phyloP scores from a whole-genome alignment of 2,329 filamentous ascomycete genomes.

The Verticillium isaacii region DNA sequence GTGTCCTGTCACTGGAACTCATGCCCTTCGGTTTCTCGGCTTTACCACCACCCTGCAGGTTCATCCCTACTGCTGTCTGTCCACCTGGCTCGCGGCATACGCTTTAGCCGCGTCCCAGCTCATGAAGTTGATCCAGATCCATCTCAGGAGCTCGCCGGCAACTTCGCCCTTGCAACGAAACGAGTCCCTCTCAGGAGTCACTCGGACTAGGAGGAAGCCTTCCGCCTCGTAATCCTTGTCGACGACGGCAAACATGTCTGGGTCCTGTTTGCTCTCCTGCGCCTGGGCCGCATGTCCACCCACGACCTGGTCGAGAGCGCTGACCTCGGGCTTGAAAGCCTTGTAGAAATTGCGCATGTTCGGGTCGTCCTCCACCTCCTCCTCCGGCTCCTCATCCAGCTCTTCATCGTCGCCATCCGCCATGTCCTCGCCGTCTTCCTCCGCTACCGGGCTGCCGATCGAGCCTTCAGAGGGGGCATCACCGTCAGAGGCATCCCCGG shows the following conservation, averaged over 20 bases:
- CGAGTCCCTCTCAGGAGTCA: background rate
- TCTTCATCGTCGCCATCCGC: too few relatives aligned
- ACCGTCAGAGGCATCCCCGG: background rate
- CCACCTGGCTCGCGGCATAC: background rate
- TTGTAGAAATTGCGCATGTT: background rate
- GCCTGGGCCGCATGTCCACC: background rate
- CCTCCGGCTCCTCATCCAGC: background rate
- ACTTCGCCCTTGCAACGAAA: conserved; percentile 4
- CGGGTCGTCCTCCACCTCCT: background rate
- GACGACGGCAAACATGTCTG: background rate
- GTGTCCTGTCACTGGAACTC: too few relatives aligned
- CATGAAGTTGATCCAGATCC: conserved; percentile 6
- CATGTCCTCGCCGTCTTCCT: too few relatives aligned
- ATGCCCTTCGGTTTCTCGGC: too few relatives aligned
- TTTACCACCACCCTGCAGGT: too few relatives aligned
- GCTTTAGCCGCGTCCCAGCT: conserved; percentile 2
- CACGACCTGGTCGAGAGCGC: background rate
- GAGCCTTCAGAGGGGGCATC: background rate
- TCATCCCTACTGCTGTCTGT: too few relatives aligned
- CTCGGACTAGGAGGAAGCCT: conserved; percentile 1
- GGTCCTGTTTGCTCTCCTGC: background rate
- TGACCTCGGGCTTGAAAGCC: background rate
- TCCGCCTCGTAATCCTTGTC: conserved; percentile 2
- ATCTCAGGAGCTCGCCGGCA: conserved; percentile 4
- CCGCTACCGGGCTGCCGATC: too few relatives aligned